A percentile compares a stretch with the other conserved stretches of the same genome.
Conservation (phyloP, 768 basidiomycete species). For the Thelephora ganbajun region DNA sequence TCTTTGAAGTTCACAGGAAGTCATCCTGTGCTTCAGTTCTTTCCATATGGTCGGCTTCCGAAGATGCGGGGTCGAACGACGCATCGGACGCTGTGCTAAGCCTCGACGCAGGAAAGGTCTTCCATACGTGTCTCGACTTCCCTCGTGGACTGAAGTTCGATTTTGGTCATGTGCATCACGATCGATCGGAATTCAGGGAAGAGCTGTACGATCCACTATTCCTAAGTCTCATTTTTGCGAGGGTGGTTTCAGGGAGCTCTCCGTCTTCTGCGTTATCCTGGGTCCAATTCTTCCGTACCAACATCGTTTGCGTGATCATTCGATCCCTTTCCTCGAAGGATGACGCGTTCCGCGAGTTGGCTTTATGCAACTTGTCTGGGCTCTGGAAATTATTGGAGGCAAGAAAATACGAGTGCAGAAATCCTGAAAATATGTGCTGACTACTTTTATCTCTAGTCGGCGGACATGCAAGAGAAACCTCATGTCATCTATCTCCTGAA, state of each 20-base stretch:
- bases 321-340: conserved; percentile 60
- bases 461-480: conserved; percentile 64
- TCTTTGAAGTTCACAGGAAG: conserved; percentile 64
- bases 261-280: conserved; percentile 56
- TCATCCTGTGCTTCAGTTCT: conserved; percentile 52
- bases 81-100: conserved; percentile 54
- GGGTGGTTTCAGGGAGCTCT: conserved; percentile 44
- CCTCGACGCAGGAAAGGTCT: conserved; percentile 52
- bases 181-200: conserved; percentile 16
- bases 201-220: conserved; percentile 73
- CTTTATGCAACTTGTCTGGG: conserved; percentile 44
- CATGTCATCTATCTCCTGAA: conserved; percentile 62
- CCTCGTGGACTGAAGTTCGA: conserved; percentile 48
- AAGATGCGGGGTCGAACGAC: conserved; percentile 26
- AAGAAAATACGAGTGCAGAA: conserved; percentile 11
- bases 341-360: conserved; percentile 40
- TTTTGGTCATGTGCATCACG: conserved; percentile 17
- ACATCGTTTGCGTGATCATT: conserved; percentile 60
- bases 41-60: conserved; percentile 44
- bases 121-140: conserved; percentile 60
- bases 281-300: conserved; percentile 78
- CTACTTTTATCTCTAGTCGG: conserved; percentile 18
- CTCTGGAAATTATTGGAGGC: conserved; percentile 55
- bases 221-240: conserved; percentile 48
- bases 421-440: not conserved